phyloP scores from a whole-genome alignment of 495 filamentous ascomycete genomes.

The Hyphodiscus hymeniophilus region DNA sequence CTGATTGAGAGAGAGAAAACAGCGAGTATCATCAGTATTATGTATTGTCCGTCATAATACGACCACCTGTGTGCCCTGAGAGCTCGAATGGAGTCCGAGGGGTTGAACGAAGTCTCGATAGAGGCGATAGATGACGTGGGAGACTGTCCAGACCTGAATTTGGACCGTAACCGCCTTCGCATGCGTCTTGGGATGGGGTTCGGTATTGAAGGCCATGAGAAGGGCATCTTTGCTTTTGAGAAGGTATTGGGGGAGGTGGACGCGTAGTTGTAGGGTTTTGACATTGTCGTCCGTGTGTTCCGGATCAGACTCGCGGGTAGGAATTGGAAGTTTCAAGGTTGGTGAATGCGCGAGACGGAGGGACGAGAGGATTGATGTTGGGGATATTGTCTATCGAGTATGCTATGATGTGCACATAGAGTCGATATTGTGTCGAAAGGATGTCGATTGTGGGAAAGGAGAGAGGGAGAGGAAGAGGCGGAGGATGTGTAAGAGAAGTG shows the following conservation, averaged over 20 bases:
- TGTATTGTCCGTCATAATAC: constrained; percentile 77
- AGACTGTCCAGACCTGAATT: constrained; percentile 61
- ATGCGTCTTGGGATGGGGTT: constrained; percentile 61
- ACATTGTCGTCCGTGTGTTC: constrained; percentile 4
- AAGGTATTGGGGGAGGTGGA: constrained; percentile 14
- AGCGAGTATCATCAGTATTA: constrained; percentile 60
- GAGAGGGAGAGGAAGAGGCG: neutral
- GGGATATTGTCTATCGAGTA: neutral
- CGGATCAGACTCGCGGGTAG: neutral
- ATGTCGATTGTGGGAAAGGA: neutral
- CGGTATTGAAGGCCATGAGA: constrained; percentile 29
- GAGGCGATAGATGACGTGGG: constrained; percentile 63
- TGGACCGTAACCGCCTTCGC: constrained; percentile 64
- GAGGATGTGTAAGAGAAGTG: neutral
- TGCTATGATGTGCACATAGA: constrained; percentile 21
- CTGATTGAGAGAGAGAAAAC: constrained; percentile 79
- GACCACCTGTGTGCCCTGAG: constrained; percentile 75
- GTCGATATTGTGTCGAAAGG: constrained; percentile 9
- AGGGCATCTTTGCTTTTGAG: constrained; percentile 21
- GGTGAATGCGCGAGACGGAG: constrained; percentile 1
- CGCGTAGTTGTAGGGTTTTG: constrained; percentile 11
- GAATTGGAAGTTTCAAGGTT: neutral
- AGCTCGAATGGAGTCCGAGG: constrained; percentile 60
- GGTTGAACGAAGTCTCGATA: constrained; percentile 76
- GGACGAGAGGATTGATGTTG: constrained; percentile 6